Percentiles rank a stretch among this genome's conserved stretches.
phyloP scores from a whole-genome alignment of 306 rosid species.

The Ochetophila trinervis region DNA sequence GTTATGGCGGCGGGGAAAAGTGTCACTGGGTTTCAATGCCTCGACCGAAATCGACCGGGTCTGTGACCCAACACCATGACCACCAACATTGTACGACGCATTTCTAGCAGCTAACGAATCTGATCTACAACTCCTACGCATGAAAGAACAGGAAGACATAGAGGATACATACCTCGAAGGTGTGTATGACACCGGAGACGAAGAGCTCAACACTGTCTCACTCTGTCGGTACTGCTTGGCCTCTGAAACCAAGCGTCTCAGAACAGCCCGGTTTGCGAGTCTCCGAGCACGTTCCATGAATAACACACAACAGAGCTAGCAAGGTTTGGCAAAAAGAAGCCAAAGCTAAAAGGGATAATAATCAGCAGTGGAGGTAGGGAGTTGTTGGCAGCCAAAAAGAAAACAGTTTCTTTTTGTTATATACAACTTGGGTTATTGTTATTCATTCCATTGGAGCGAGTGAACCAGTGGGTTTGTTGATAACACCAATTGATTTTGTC shows the following conservation, averaged over 20 bases:
- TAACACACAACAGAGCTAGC: background rate
- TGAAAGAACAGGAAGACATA: slow-evolving; percentile 45
- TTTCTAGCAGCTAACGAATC: slow-evolving; percentile 29
- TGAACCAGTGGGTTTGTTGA: slow-evolving; percentile 16
- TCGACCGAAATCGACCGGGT: slow-evolving; percentile 79
- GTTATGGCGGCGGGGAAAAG: slow-evolving; percentile 93
- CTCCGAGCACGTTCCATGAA: slow-evolving; percentile 94
- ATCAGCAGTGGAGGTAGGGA: background rate
- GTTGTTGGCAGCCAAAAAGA: slow-evolving; percentile 20
- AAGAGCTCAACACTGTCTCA: slow-evolving; percentile 45
- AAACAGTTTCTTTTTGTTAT: background rate
- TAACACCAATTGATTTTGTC: slow-evolving; percentile 16
- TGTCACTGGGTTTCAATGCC: slow-evolving; percentile 81
- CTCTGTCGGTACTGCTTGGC: slow-evolving; percentile 61
- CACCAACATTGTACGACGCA: slow-evolving; percentile 30
- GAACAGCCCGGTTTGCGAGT: slow-evolving; percentile 76
- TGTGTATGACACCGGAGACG: slow-evolving; percentile 52
- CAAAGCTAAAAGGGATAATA: background rate
- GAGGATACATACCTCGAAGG: slow-evolving; percentile 74
- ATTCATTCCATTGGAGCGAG: slow-evolving; percentile 28
- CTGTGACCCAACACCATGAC: slow-evolving; percentile 35
- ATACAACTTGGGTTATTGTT: background rate
- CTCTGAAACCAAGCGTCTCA: slow-evolving; percentile 75
- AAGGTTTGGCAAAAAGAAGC: slow-evolving; percentile 10
- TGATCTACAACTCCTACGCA: slow-evolving; percentile 38